Evolutionary conservation across 169 alveolate species (phyloP).

Genomic region (Cyclospora cayetanensis): DNA sequence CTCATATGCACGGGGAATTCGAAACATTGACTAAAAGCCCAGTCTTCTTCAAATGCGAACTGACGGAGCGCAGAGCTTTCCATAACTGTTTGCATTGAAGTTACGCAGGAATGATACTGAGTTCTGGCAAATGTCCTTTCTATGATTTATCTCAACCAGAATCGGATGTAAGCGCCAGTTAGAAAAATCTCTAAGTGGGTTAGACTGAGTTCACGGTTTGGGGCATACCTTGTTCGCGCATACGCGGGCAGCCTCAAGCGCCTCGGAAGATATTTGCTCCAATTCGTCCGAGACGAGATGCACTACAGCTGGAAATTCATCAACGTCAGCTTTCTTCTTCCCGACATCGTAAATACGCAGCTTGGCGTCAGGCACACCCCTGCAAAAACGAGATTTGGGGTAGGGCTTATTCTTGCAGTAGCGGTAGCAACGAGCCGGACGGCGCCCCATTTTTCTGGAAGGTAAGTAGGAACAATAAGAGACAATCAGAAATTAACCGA

Average conservation of each 20-base stretch:
- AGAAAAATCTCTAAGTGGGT: too few species aligned
- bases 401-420: conserved; percentile 98
- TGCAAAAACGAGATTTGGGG: conserved; percentile 99
- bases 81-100: too few species aligned
- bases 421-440: conserved; percentile 99
- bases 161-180: too few species aligned
- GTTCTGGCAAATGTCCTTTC: too few species aligned
- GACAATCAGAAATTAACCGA: neutral
- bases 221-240: conserved; percentile 94
- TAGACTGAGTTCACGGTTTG: too few species aligned
- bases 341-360: conserved; percentile 99
- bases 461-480: neutral
- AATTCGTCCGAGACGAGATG: conserved; percentile 98
- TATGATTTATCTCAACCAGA: too few species aligned
- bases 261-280: conserved; percentile 99
- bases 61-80: too few species aligned
- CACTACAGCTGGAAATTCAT: conserved; percentile 97
- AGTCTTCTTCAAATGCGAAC: too few species aligned
- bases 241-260: conserved; percentile 99
- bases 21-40: too few species aligned
- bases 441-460: conserved; percentile 96
- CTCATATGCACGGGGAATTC: too few species aligned
- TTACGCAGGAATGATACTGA: too few species aligned
- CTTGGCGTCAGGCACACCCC: conserved; percentile 99
- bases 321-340: conserved; percentile 96